These are phyloP conservation scores for Thuja plicata DNA, from an alignment of 83 land plant species.

Conservation along the genomic window DNA sequence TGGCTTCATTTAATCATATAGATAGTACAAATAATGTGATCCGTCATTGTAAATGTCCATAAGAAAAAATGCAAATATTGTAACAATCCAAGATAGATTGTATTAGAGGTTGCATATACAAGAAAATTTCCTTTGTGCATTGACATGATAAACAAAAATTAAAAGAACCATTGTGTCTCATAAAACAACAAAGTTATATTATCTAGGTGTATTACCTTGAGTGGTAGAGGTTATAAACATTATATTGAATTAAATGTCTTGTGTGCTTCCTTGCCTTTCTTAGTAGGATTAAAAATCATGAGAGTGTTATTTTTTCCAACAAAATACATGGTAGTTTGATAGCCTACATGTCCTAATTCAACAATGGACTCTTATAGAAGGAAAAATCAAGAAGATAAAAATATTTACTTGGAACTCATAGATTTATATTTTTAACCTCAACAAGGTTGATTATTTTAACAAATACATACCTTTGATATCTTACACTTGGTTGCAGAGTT, in stretches of 20 bases:
- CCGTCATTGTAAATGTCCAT: conserved; percentile 42
- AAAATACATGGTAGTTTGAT: conserved; percentile 39
- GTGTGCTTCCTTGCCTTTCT: conserved; percentile 54
- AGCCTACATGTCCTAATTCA: conserved; percentile 46
- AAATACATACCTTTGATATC: conserved; percentile 57
- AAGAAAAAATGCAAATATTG: conserved; percentile 40
- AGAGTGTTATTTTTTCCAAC: conserved; percentile 63
- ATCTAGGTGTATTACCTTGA: conserved; percentile 28
- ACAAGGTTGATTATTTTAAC: background rate
- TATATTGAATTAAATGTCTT: conserved; percentile 52
- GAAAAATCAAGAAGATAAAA: background rate
- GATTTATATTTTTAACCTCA: background rate
- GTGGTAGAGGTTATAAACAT: conserved; percentile 42
- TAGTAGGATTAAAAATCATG: conserved; percentile 53
- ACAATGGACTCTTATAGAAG: conserved; percentile 41
- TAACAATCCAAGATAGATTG: conserved; percentile 37
- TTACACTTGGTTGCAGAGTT: conserved; percentile 69
- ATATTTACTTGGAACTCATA: background rate
- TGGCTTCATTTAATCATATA: background rate
- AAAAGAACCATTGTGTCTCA: background rate
- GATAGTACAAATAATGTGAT: background rate
- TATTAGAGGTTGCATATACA: conserved; percentile 31
- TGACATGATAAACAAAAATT: background rate
- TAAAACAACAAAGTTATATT: background rate
- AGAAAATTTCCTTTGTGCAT: conserved; percentile 26